phyloP scores from a whole-genome alignment of 2,329 filamentous ascomycete genomes.

The Penicillium sp. region DNA sequence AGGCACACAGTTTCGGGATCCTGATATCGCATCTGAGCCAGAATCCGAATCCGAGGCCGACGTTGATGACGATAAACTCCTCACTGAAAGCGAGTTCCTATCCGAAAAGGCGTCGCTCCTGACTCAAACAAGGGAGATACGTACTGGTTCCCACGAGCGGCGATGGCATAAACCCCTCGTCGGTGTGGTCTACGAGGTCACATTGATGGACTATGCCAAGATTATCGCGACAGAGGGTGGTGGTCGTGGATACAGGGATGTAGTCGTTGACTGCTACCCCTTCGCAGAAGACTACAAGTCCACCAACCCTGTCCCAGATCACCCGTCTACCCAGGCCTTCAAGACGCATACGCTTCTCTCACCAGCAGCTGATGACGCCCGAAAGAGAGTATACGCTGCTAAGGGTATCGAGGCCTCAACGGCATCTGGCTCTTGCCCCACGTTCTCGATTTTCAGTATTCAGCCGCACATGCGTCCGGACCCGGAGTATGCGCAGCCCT shows the following conservation, averaged over 20 bases:
- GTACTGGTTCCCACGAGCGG: constrained; percentile 51
- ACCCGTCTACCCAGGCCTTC: constrained; percentile 66
- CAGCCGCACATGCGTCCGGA: constrained; percentile 60
- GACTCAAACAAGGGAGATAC: constrained; percentile 7
- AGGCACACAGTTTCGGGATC: constrained; percentile 67
- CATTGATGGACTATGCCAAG: constrained; percentile 73
- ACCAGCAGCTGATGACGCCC: constrained; percentile 46
- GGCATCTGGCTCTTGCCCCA: neutral
- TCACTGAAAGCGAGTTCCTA: constrained; percentile 6
- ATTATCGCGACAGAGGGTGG: constrained; percentile 92
- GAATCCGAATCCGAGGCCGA: neutral
- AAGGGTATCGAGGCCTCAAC: neutral
- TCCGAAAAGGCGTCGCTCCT: constrained; percentile 38
- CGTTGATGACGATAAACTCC: constrained; percentile 6
- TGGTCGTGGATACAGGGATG: constrained; percentile 79
- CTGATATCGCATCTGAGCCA: constrained; percentile 8
- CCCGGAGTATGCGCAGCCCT: constrained; percentile 76
- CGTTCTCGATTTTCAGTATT: constrained; percentile 8
- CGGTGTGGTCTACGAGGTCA: constrained; percentile 95
- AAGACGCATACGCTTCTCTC: constrained; percentile 83
- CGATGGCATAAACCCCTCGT: constrained; percentile 80
- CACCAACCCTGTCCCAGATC: constrained; percentile 61
- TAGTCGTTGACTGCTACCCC: constrained; percentile 74
- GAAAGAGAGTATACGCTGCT: constrained; percentile 15
- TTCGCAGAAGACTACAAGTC: constrained; percentile 56